A percentile compares a stretch with the other conserved stretches of the same genome.
These are phyloP conservation scores for Didymella exigua DNA, from an alignment of 2,329 filamentous ascomycete genomes.

Conservation along the genomic window DNA sequence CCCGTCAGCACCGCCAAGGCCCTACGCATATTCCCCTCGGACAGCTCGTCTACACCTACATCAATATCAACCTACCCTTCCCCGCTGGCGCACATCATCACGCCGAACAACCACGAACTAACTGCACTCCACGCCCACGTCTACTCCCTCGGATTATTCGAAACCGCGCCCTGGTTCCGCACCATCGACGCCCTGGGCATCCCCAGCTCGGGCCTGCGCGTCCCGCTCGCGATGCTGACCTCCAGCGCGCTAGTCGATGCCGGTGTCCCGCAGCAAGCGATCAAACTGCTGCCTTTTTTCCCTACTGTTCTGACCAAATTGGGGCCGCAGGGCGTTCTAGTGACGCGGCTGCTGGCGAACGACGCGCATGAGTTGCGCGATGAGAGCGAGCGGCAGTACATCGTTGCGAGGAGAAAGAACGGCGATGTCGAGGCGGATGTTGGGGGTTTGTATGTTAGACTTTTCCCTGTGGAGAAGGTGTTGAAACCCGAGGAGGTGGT, in stretches of 20 bases:
- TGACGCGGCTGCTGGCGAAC: slow-evolving; percentile 72
- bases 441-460: slow-evolving; percentile 81
- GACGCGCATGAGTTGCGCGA: slow-evolving; percentile 71
- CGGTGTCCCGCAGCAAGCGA: slow-evolving; percentile 80
- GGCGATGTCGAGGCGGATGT: slow-evolving; percentile 54
- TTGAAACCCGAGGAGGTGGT: slow-evolving; percentile 69
- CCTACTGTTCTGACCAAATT: slow-evolving; percentile 86
- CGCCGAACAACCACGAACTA: slow-evolving; percentile 85
- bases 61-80: slow-evolving; percentile 68
- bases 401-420: slow-evolving; percentile 66
- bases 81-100: slow-evolving; percentile 72
- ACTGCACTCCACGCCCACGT: slow-evolving; percentile 77
- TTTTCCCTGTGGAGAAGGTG: slow-evolving; percentile 68
- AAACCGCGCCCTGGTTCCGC: slow-evolving; percentile 74
- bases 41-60: slow-evolving; percentile 66
- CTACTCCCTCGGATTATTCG: slow-evolving; percentile 69
- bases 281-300: slow-evolving; percentile 87
- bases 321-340: slow-evolving; percentile 73
- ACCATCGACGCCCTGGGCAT: slow-evolving; percentile 82
- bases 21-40: slow-evolving; percentile 64
- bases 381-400: slow-evolving; percentile 68
- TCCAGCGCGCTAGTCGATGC: slow-evolving; percentile 71
- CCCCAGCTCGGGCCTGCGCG: slow-evolving; percentile 69
- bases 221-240: slow-evolving; percentile 73
- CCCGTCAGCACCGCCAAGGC: slow-evolving; percentile 87